Percentiles rank a stretch among this genome's conserved stretches.
These are phyloP conservation scores for Asterochloris erici DNA, from an alignment of 139 green algal species.

Conservation along the genomic window DNA sequence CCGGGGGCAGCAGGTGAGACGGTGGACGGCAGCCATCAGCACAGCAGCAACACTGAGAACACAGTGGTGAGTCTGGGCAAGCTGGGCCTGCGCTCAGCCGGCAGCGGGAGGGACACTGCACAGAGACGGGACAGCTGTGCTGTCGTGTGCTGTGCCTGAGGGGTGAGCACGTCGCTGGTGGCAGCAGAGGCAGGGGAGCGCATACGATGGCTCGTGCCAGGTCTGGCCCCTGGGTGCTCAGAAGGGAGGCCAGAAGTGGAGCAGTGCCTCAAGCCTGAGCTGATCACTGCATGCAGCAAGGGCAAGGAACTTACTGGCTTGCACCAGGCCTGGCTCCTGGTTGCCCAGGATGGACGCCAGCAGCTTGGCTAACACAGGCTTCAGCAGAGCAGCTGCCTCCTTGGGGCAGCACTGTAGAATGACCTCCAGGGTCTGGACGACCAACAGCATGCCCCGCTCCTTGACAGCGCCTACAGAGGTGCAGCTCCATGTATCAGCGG, in stretches of 20 bases:
- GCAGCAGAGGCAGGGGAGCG: not conserved
- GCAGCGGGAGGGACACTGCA: too few relatives aligned
- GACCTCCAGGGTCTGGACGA: slow-evolving; percentile 51
- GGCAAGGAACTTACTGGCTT: slow-evolving; percentile 23
- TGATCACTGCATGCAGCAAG: too few relatives aligned
- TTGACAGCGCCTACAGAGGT: slow-evolving; percentile 46
- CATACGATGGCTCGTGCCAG: slow-evolving; percentile 47
- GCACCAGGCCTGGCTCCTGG: slow-evolving; percentile 52
- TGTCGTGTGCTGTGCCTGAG: too few relatives aligned
- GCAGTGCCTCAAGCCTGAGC: too few relatives aligned
- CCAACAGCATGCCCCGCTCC: slow-evolving; percentile 57
- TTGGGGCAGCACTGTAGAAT: slow-evolving; percentile 39
- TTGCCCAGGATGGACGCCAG: slow-evolving; percentile 45
- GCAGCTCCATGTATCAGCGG: slow-evolving; percentile 9
- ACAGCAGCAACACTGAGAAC: too few relatives aligned
- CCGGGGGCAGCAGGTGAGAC: not conserved
- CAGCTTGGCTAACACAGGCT: slow-evolving; percentile 47
- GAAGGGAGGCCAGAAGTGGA: slow-evolving; percentile 46
- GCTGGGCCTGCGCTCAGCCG: too few relatives aligned
- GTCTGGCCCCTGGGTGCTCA: slow-evolving; percentile 41
- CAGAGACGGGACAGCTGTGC: too few relatives aligned
- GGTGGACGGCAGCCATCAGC: too few relatives aligned
- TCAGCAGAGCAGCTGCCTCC: slow-evolving; percentile 38
- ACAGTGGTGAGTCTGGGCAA: too few relatives aligned
- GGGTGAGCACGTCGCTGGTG: too few relatives aligned